Conservation (phyloP, 345 rosid genomes). For the Leavenworthia alabamica region DNA sequence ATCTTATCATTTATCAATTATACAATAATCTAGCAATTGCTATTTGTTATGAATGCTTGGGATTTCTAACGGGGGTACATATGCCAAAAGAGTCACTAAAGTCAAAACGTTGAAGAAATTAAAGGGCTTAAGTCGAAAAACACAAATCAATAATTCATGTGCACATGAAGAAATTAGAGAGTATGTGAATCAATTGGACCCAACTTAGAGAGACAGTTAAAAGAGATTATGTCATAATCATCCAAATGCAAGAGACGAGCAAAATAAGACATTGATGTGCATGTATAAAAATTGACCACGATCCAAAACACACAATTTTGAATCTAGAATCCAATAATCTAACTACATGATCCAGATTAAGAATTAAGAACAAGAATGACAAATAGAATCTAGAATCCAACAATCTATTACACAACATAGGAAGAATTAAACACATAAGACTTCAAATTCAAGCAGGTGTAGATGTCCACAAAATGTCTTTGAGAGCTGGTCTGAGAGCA, state of each 20-base stretch:
- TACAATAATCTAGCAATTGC: no score
- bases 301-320: slow-evolving; percentile 1
- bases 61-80: not conserved
- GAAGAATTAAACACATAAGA: not conserved
- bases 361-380: slow-evolving; percentile 24
- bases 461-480: slow-evolving; percentile 78
- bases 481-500: slow-evolving; percentile 83
- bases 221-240: slow-evolving; percentile 17
- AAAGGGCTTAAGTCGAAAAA: not conserved
- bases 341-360: no score
- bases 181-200: slow-evolving; percentile 2
- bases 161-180: no score
- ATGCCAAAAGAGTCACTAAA: not conserved
- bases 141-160: not conserved
- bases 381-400: no score
- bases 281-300: no score
- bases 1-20: no score
- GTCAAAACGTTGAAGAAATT: not conserved
- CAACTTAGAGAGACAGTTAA: not conserved
- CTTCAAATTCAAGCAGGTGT: slow-evolving; percentile 37
- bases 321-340: no score
- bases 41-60: no score
- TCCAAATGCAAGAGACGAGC: slow-evolving; percentile 16
- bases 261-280: no score
- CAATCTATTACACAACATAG: not conserved